A percentile compares a stretch with the other conserved stretches of the same genome.
Conservation (phyloP, 163 green algal species). For the Scenedesmus sp. region DNA sequence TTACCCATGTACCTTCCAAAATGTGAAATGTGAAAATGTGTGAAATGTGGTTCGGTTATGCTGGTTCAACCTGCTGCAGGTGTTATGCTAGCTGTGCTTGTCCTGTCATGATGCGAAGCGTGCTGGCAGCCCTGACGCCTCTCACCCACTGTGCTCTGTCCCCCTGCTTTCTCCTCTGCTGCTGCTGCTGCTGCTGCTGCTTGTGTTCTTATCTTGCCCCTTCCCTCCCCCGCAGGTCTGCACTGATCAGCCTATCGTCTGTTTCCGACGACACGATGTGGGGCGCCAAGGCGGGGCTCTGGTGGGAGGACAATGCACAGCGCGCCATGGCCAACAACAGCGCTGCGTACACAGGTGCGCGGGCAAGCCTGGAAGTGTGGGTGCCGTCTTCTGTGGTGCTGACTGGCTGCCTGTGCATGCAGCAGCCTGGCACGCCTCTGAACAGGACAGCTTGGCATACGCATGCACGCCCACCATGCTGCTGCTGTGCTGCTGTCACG, state of each 20-base stretch:
- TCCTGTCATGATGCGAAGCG: too few relatives aligned
- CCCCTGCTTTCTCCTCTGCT: too few relatives aligned
- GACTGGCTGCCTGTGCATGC: background rate
- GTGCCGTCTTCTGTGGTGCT: background rate
- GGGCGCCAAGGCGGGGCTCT: constrained; percentile 59
- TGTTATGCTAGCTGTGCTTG: too few relatives aligned
- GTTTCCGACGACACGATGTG: constrained; percentile 57
- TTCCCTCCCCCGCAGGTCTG: constrained; percentile 30
- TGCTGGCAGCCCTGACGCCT: too few relatives aligned
- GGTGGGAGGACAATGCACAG: constrained; percentile 63
- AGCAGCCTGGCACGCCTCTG: constrained; percentile 44
- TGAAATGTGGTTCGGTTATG: too few relatives aligned
- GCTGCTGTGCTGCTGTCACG: background rate
- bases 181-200: too few relatives aligned
- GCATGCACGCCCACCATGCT: background rate
- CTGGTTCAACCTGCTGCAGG: too few relatives aligned
- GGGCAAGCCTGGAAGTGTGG: background rate
- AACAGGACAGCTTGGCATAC: too few relatives aligned
- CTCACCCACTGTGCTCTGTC: too few relatives aligned
- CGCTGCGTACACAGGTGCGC: constrained; percentile 58
- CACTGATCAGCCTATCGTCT: constrained; percentile 63
- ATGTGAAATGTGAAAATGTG: too few relatives aligned
- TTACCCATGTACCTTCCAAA: too few relatives aligned
- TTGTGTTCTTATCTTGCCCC: too few relatives aligned
- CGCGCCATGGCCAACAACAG: constrained; percentile 69